Evolutionary conservation across 2,329 filamentous ascomycete genomes (phyloP), one percentile per base, ranked within the genome.

Genomic region (Talaromyces pinophilus): DNA sequence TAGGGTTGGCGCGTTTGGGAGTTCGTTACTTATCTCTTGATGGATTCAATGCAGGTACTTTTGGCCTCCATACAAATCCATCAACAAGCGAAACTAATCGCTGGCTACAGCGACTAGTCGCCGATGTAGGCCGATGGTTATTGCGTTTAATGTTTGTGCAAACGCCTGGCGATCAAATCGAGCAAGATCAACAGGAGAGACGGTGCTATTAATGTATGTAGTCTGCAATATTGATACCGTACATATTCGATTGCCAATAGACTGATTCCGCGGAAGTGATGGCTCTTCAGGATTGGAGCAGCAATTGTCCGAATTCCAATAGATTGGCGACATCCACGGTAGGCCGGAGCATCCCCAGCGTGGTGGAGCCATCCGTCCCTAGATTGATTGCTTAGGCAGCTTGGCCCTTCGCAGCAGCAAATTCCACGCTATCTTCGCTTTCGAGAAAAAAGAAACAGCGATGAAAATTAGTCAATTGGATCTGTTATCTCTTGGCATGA

Each of bases 401-500:
- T 38, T 42, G n/a, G 40, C 35, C 33, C 33, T 13, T 35, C 33
- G 15, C 38, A 42, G 13, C 11, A 11, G 13, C 25, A n/a, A 55
- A 35, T 61, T 48, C 19, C 59, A 62, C 48, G 50, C 62, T 63
- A 63, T 63, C 62, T 63, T 44, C 62, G 50, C 62, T 57, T 63
- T 63, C 62, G 62, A 63, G 62, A 57, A 63, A 63, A 42, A 40
- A 40, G 54, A 57, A 57, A 57, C 54, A 57, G 54, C 54, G 54
- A 57, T 60, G 57, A 46, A 46, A 46, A 60, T 60, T 59, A 59
- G 50, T 57, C 40, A 63, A 10, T 35, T n/a, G 25, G 60, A 59
- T 52, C 54, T 67, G 65, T 67, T 67, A 67, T 67, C 65, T 67
- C 65, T 67, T 67, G 65, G 65, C 65, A 35, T 40, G 54, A 44